phyloP scores from a whole-genome alignment of 768 basidiomycete genomes.

The Zangia roseola region DNA sequence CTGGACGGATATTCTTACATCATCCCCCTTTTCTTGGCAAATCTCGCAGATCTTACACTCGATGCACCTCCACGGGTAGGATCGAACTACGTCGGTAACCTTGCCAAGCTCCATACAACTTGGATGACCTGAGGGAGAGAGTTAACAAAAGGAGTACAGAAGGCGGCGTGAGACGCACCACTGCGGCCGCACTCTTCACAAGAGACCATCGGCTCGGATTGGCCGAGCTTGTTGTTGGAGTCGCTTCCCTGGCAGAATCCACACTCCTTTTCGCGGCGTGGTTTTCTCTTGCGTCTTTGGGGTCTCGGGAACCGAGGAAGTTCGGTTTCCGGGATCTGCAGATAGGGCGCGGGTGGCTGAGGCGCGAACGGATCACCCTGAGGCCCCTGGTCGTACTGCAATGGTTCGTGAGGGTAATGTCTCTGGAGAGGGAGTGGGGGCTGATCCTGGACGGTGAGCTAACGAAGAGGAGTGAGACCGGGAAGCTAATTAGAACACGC shows the following conservation, averaged over 20 bases:
- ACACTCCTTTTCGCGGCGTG: conserved; percentile 63
- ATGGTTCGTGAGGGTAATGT: conserved; percentile 33
- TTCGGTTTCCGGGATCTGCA: conserved; percentile 46
- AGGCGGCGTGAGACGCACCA: conserved; percentile 47
- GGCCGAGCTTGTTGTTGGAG: conserved; percentile 51
- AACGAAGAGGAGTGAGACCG: conserved; percentile 22
- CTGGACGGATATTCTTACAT: conserved; percentile 54
- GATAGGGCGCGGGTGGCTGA: conserved; percentile 51
- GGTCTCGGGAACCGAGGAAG: conserved; percentile 43
- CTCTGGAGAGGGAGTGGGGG: conserved; percentile 12
- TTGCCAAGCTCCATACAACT: conserved; percentile 70
- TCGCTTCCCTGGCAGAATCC: conserved; percentile 76
- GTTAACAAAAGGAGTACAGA: conserved; percentile 2
- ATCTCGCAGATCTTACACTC: conserved; percentile 93
- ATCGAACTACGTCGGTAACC: conserved; percentile 58
- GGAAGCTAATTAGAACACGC: conserved; percentile 52
- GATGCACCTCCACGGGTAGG: conserved; percentile 83
- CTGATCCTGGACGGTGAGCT: conserved; percentile 32
- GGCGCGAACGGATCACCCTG: conserved; percentile 85
- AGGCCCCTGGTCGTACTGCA: conserved; percentile 69
- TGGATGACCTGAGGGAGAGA: conserved; percentile 64
- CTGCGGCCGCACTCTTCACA: conserved; percentile 83
- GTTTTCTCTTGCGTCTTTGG: conserved; percentile 45
- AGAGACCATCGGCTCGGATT: conserved; percentile 69
- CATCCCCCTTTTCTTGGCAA: conserved; percentile 82